Conservation (phyloP, 805 yeast species). For the Debaryomyces hansenii region DNA sequence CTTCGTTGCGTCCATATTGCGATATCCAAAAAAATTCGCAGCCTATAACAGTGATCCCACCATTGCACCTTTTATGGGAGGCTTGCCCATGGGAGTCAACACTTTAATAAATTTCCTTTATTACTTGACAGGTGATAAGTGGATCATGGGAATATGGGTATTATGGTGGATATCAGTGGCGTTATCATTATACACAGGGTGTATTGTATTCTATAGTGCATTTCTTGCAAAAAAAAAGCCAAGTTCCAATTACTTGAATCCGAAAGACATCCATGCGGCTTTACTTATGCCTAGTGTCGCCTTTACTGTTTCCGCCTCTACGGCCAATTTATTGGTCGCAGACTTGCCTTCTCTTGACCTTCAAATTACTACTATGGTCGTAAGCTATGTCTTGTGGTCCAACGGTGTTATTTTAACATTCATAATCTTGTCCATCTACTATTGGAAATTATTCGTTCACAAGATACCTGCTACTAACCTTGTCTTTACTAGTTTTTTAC, state of each 20-base stretch:
- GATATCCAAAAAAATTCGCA: slow-evolving; percentile 23
- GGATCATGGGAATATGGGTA: slow-evolving; percentile 54
- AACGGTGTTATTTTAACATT: slow-evolving; percentile 65
- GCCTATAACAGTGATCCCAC: slow-evolving; percentile 32
- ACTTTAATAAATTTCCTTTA: slow-evolving; percentile 62
- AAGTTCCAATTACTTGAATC: slow-evolving; percentile 17
- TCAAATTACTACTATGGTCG: slow-evolving; percentile 51
- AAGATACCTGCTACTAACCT: slow-evolving; percentile 57
- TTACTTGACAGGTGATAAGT: slow-evolving; percentile 37
- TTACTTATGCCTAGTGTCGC: slow-evolving; percentile 77
- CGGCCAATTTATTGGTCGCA: slow-evolving; percentile 58
- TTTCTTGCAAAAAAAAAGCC: slow-evolving; percentile 39
- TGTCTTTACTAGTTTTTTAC: slow-evolving; percentile 70
- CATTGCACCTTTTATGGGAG: slow-evolving; percentile 68
- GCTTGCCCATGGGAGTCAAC: slow-evolving; percentile 76
- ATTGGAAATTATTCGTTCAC: slow-evolving; percentile 57
- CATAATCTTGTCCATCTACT: slow-evolving; percentile 54
- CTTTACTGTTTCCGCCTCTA: slow-evolving; percentile 69
- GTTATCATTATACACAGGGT: slow-evolving; percentile 57
- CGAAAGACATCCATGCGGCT: slow-evolving; percentile 50
- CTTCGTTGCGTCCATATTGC: slow-evolving; percentile 39
- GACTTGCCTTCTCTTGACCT: slow-evolving; percentile 43
- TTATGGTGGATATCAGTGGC: slow-evolving; percentile 74
- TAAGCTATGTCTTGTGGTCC: slow-evolving; percentile 64
- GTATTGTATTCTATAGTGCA: slow-evolving; percentile 55